These are phyloP conservation scores for Symbiodinium pilosum DNA, from an alignment of 73 alveolate genomes.

Conservation along the genomic window DNA sequence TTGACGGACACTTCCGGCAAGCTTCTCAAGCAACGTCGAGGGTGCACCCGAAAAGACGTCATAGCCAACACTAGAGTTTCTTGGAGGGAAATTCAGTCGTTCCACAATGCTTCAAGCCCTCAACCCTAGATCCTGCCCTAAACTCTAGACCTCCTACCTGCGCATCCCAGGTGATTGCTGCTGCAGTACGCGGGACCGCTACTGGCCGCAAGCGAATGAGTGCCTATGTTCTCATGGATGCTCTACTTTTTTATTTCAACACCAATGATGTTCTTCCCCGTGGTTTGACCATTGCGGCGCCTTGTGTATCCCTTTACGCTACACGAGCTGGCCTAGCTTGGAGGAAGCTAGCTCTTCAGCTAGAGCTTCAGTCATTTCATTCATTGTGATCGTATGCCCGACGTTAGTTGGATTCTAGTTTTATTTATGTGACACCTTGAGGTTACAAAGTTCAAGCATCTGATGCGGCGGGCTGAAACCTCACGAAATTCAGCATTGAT, in stretches of 20 bases:
- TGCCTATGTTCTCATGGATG: background rate
- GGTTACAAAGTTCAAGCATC: background rate
- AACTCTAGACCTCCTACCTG: background rate
- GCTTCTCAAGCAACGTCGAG: too few relatives aligned
- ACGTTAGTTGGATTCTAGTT: too few relatives aligned
- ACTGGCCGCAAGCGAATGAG: background rate
- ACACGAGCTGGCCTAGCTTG: background rate
- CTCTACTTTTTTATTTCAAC: background rate
- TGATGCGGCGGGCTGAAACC: background rate
- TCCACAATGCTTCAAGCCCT: too few relatives aligned
- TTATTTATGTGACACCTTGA: background rate
- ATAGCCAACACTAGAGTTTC: too few relatives aligned
- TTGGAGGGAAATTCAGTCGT: too few relatives aligned
- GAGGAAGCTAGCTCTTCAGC: background rate
- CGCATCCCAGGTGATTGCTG: background rate
- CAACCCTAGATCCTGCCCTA: background rate
- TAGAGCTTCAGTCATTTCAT: background rate
- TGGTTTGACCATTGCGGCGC: background rate
- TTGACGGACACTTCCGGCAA: too few relatives aligned
- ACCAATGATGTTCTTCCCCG: background rate
- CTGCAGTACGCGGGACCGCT: background rate
- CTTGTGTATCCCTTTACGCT: background rate
- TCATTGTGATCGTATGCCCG: too few relatives aligned
- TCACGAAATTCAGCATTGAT: too few relatives aligned
- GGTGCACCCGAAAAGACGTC: too few relatives aligned